Evolutionary conservation across 768 basidiomycete species (phyloP).

Genomic region (Lactarius akahatsu): DNA sequence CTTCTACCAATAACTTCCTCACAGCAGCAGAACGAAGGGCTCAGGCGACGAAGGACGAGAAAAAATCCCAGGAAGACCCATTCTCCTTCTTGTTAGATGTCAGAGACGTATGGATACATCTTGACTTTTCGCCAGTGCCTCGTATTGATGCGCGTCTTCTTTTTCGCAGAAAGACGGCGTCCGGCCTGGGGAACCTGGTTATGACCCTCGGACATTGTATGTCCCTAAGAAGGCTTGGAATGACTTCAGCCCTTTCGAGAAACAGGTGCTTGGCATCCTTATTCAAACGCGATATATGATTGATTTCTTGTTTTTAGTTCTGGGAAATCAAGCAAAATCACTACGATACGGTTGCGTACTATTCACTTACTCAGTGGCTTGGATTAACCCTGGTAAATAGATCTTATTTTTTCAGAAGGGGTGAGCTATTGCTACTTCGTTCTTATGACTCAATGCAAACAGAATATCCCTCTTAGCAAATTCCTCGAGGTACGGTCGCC

Average conservation of each 20-base stretch:
- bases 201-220: conserved; percentile 86
- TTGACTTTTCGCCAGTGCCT: not conserved
- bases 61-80: conserved; percentile 74
- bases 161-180: conserved; percentile 69
- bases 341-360: conserved; percentile 74
- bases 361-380: conserved; percentile 30
- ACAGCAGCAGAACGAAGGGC: conserved; percentile 81
- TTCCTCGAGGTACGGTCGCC: conserved; percentile 62
- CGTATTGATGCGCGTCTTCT: not conserved
- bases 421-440: conserved; percentile 38
- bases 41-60: conserved; percentile 76
- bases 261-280: conserved; percentile 48
- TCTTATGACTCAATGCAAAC: not conserved
- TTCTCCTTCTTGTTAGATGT: conserved; percentile 72
- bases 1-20: conserved; percentile 52
- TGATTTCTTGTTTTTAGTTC: conserved; percentile 31
- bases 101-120: conserved; percentile 55
- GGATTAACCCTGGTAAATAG: conserved; percentile 37
- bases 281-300: not conserved
- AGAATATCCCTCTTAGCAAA: conserved; percentile 50
- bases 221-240: conserved; percentile 78
- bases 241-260: conserved; percentile 93
- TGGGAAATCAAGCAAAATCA: conserved; percentile 94
- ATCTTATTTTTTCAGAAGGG: conserved; percentile 99
- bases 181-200: conserved; percentile 75